Conservation (phyloP, 805 yeast genomes). For the Saccharomycopsis synnaedendra region DNA sequence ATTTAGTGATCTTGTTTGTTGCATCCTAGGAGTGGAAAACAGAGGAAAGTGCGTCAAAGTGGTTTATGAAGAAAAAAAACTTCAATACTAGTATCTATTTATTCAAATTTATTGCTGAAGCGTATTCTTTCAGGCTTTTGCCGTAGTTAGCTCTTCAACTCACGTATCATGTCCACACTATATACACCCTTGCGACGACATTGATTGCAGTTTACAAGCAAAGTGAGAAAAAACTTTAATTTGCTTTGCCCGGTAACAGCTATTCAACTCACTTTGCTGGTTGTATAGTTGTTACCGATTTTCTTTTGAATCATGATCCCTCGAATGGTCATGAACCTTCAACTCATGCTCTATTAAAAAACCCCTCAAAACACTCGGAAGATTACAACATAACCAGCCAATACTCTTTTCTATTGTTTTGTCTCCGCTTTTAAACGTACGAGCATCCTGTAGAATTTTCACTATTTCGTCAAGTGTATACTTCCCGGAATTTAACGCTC, state of each 20-base stretch:
- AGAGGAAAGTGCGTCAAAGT: no score
- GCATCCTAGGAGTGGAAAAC: no score
- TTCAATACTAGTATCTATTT: no score
- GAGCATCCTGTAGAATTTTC: conserved; percentile 2
- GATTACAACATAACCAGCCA: conserved; percentile 8
- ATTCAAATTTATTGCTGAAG: no score
- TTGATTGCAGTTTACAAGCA: not conserved
- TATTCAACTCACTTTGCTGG: not conserved
- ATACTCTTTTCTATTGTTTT: conserved; percentile 4
- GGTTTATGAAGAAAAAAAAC: no score
- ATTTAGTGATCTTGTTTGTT: no score
- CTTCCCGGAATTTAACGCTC: not conserved
- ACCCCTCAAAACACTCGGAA: conserved; percentile 4
- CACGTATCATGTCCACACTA: not conserved
- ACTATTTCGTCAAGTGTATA: conserved; percentile 1
- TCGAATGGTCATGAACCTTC: not conserved
- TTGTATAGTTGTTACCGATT: not conserved
- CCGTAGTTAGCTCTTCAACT: not conserved
- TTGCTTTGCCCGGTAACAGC: not conserved
- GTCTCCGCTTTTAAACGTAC: not conserved
- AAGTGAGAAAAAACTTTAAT: no score
- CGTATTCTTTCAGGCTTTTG: not conserved
- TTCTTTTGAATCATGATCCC: not conserved
- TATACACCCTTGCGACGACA: not conserved
- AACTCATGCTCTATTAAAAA: conserved; percentile 1